phyloP scores from a whole-genome alignment of 495 filamentous ascomycete species.

The Aspergillus mulundensis region DNA sequence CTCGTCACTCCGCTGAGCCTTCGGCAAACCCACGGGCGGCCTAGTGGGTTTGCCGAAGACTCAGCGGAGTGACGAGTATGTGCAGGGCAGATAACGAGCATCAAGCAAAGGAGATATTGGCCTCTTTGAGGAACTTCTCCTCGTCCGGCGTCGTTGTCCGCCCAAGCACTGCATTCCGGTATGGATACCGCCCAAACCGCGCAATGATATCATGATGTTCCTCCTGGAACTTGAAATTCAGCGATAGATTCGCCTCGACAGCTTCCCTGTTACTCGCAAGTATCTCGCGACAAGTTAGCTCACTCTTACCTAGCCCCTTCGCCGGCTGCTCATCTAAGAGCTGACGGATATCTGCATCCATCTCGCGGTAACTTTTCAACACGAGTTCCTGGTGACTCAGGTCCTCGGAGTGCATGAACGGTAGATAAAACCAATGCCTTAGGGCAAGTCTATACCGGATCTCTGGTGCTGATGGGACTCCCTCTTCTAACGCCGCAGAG shows the following conservation, averaged over 20 bases:
- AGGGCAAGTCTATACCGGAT: slow-evolving; percentile 26
- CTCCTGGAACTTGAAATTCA: slow-evolving; percentile 1
- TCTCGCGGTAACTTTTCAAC: slow-evolving; percentile 18
- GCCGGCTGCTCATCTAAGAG: background rate
- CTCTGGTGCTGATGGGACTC: slow-evolving; percentile 15
- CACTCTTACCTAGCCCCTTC: background rate
- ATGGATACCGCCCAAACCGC: slow-evolving; percentile 9
- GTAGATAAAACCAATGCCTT: slow-evolving; percentile 32
- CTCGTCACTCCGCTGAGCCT: too few relatives aligned
- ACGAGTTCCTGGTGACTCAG: slow-evolving; percentile 24
- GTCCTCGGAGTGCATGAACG: slow-evolving; percentile 33
- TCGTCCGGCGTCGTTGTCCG: slow-evolving; percentile 2
- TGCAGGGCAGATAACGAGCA: background rate
- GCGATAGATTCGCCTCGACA: background rate
- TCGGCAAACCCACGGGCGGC: too few relatives aligned
- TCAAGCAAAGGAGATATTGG: slow-evolving; percentile 8
- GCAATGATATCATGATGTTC: slow-evolving; percentile 11
- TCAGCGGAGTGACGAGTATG: background rate
- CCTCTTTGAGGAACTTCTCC: slow-evolving; percentile 7
- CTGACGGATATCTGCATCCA: background rate
- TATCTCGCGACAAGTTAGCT: background rate
- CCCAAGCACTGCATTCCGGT: slow-evolving; percentile 7
- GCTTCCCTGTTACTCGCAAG: background rate
- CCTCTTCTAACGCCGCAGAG: slow-evolving; percentile 16
- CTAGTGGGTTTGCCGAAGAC: too few relatives aligned